These are phyloP conservation scores for Crataegus laevigata DNA, from an alignment of 306 rosid species.

Conservation along the genomic window DNA sequence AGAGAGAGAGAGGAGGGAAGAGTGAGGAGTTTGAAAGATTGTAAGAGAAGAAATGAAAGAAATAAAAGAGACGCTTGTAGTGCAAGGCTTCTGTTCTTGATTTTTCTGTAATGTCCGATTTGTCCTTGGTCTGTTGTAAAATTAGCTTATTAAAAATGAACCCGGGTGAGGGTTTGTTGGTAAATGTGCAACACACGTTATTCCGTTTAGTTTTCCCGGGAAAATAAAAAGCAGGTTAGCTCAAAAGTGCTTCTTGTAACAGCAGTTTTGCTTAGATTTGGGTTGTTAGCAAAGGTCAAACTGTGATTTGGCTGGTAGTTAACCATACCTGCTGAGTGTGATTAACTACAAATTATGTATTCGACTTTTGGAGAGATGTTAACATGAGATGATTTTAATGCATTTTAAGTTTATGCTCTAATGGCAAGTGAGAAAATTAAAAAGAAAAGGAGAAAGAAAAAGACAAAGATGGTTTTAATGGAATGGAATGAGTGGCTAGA, in stretches of 20 bases:
- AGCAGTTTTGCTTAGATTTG: background rate
- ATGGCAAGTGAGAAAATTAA: background rate
- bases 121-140: background rate
- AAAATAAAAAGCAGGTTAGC: background rate
- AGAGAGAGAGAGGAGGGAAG: background rate
- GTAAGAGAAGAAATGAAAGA: background rate
- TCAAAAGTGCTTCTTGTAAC: background rate
- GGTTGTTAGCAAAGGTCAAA: background rate
- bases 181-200: background rate
- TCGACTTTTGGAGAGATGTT: background rate
- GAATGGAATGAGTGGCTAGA: background rate
- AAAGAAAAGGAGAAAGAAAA: background rate
- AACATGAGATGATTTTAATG: background rate
- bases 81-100: background rate
- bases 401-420: background rate
- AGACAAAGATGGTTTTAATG: background rate
- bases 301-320: background rate
- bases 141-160: background rate
- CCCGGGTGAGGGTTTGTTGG: conserved; percentile 5
- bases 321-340: background rate
- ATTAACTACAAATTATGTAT: background rate
- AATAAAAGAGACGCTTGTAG: background rate
- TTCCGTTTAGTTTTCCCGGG: conserved; percentile 16
- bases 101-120: background rate
- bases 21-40: background rate